Conservation (phyloP, 148 eudicot genomes). For the Fagopyrum esculentum region DNA sequence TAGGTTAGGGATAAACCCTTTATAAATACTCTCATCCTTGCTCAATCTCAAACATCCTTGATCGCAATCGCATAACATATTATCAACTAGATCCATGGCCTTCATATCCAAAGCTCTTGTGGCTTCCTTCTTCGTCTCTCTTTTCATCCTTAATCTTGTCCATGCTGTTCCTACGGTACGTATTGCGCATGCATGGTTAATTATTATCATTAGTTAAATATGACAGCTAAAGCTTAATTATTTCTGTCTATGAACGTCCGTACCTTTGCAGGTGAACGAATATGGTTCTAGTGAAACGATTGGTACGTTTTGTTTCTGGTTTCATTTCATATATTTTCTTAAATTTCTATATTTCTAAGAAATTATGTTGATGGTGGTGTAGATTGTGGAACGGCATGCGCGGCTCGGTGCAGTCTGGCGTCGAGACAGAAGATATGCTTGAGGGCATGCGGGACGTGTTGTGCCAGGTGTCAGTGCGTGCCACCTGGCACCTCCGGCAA, state of each 20-base stretch:
- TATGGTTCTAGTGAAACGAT: background rate
- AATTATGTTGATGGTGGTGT: background rate
- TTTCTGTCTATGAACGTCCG: background rate
- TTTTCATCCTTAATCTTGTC: constrained; percentile 17
- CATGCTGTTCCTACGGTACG: constrained; percentile 15
- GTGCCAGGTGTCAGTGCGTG: constrained; percentile 22
- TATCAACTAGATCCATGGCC: background rate
- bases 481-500: constrained; percentile 26
- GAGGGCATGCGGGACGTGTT: constrained; percentile 27
- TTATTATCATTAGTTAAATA: too few relatives aligned
- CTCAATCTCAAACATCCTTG: background rate
- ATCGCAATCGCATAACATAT: background rate
- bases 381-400: constrained; percentile 20
- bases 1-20: background rate
- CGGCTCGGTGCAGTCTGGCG: constrained; percentile 14
- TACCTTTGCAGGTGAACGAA: constrained; percentile 2
- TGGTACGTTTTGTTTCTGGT: constrained; percentile 10
- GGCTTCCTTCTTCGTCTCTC: constrained; percentile 21
- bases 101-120: constrained; percentile 17
- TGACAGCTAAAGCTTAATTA: background rate
- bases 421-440: constrained; percentile 20
- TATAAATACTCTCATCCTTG: background rate
- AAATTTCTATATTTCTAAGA: background rate
- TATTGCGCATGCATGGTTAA: background rate
- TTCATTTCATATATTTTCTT: background rate